These are phyloP conservation scores for Suillus subaureus DNA, from an alignment of 768 basidiomycete genomes.

Conservation along the genomic window DNA sequence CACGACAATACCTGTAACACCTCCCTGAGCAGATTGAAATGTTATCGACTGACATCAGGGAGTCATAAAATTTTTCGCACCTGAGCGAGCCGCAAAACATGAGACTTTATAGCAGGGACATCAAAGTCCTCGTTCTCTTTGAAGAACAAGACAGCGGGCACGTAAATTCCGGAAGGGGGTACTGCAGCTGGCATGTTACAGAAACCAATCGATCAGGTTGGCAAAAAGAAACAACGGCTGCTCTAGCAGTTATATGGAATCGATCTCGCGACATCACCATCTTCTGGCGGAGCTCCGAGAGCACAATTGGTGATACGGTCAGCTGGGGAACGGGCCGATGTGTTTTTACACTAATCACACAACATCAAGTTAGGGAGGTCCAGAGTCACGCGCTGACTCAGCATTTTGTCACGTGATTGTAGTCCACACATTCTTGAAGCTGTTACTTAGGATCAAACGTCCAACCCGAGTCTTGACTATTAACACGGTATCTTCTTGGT, in stretches of 20 bases:
- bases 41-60: conserved; percentile 9
- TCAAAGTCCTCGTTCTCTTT: conserved; percentile 73
- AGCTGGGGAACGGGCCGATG: neutral
- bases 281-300: conserved; percentile 12
- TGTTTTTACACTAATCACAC: no score
- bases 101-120: conserved; percentile 62
- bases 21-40: conserved; percentile 47
- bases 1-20: conserved; percentile 70
- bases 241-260: conserved; percentile 6
- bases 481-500: neutral
- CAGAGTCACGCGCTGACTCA: neutral
- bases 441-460: neutral
- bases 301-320: neutral
- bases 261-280: conserved; percentile 1
- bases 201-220: neutral
- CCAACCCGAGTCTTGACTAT: neutral
- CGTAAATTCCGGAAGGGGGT: conserved; percentile 72
- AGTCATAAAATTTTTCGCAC: conserved; percentile 36
- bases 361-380: no score
- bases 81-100: conserved; percentile 73
- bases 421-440: neutral
- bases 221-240: neutral
- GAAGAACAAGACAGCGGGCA: conserved; percentile 78
- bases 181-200: conserved; percentile 33
- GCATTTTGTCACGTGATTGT: neutral